Evolutionary conservation across 306 rosid species (phyloP).

Genomic region (Carpinus viminea): DNA sequence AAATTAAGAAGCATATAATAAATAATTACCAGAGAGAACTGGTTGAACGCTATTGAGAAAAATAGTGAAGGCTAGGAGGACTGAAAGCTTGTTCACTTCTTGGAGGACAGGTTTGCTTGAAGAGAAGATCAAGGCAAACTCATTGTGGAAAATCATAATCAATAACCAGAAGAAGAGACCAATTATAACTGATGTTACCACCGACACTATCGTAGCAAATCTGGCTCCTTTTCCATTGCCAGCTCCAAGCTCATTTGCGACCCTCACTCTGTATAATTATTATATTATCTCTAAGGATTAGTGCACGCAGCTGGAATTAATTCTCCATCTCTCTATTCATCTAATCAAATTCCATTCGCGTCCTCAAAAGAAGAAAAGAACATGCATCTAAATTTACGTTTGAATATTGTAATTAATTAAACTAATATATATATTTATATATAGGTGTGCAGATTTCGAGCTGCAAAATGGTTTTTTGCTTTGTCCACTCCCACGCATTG

Average conservation of each 20-base stretch:
- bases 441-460: too few species aligned
- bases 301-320: too few species aligned
- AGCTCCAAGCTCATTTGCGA: constrained; percentile 86
- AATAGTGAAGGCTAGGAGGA: constrained; percentile 69
- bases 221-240: constrained; percentile 79
- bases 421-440: too few species aligned
- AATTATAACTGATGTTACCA: constrained; percentile 50
- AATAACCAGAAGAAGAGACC: constrained; percentile 68
- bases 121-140: constrained; percentile 58
- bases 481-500: too few species aligned
- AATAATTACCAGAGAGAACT: constrained; percentile 59
- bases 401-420: too few species aligned
- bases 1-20: background rate
- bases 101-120: constrained; percentile 53
- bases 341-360: too few species aligned
- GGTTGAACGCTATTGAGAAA: constrained; percentile 82
- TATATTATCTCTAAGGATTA: background rate
- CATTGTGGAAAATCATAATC: constrained; percentile 43
- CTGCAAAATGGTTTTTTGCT: too few species aligned
- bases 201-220: constrained; percentile 71
- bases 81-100: constrained; percentile 53
- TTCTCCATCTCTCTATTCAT: too few species aligned
- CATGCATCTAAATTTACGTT: too few species aligned
- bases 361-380: too few species aligned
- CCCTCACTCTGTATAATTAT: constrained; percentile 64